Evolutionary conservation across 495 filamentous ascomycete genomes (phyloP).

Genomic region (Mytilinidion resinicola): DNA sequence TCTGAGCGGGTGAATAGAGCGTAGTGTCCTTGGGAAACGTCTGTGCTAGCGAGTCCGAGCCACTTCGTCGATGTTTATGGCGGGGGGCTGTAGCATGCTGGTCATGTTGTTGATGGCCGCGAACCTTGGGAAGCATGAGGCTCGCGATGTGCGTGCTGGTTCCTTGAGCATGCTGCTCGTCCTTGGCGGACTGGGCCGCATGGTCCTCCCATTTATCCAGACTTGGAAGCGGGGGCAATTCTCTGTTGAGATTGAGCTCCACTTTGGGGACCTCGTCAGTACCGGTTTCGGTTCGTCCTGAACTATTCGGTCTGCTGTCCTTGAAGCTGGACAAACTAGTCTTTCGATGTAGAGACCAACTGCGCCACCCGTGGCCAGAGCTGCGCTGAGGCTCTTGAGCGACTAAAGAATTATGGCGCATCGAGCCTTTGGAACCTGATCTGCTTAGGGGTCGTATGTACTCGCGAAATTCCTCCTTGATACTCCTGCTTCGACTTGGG

Average conservation of each 20-base stretch:
- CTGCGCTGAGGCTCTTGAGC: constrained; percentile 7
- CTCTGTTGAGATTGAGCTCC: constrained; percentile 37
- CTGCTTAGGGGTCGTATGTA: constrained; percentile 31
- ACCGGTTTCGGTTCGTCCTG: constrained; percentile 16
- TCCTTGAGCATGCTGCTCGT: constrained; percentile 7
- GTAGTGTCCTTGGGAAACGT: neutral
- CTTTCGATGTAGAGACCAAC: constrained; percentile 28
- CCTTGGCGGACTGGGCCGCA: constrained; percentile 6
- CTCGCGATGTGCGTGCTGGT: constrained; percentile 25
- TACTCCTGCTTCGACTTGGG: constrained; percentile 28
- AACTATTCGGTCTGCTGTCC: constrained; percentile 19
- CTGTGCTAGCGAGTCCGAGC: constrained; percentile 23
- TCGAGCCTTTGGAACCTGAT: constrained; percentile 15
- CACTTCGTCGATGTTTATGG: constrained; percentile 22
- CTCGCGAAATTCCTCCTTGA: constrained; percentile 25
- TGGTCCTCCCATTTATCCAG: constrained; percentile 35
- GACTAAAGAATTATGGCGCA: constrained; percentile 7
- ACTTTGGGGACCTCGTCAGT: constrained; percentile 18
- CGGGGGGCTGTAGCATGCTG: constrained; percentile 13
- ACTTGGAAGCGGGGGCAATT: constrained; percentile 38
- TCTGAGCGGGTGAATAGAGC: neutral
- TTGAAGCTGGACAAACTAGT: constrained; percentile 20
- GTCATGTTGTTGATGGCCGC: constrained; percentile 18
- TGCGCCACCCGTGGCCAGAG: constrained; percentile 29
- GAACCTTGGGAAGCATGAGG: constrained; percentile 26